Evolutionary conservation across 2,329 filamentous ascomycete genomes (phyloP).

Genomic region (Zymoseptoria brevis): DNA sequence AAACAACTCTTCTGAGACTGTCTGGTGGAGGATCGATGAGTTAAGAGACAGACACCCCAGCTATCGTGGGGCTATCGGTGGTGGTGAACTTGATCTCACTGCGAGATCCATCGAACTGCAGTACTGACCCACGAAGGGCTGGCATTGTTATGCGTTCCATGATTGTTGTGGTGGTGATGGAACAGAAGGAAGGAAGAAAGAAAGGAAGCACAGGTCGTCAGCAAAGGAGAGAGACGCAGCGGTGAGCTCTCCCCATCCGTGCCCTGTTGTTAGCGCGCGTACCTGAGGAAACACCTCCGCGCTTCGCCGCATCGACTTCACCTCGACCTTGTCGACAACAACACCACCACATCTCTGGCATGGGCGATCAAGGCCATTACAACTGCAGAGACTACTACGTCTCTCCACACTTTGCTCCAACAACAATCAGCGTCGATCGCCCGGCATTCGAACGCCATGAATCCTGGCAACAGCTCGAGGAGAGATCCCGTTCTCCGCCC

Average conservation of each 20-base stretch:
- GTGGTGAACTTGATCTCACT: slow-evolving; percentile 22
- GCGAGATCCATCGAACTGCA: slow-evolving; percentile 7
- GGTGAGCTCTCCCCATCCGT: not conserved
- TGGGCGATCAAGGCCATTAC: slow-evolving; percentile 29
- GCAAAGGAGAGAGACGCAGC: not conserved
- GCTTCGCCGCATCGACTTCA: not conserved
- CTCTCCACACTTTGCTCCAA: slow-evolving; percentile 20
- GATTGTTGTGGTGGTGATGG: slow-evolving; percentile 8
- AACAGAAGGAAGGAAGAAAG: slow-evolving; percentile 6
- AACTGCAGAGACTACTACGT: slow-evolving; percentile 32
- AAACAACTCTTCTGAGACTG: slow-evolving; percentile 14
- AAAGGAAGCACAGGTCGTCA: slow-evolving; percentile 3
- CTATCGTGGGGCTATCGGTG: slow-evolving; percentile 45
- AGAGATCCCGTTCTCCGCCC: slow-evolving; percentile 25
- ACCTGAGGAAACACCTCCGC: not conserved
- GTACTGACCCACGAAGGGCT: slow-evolving; percentile 13
- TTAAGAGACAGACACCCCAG: slow-evolving; percentile 44
- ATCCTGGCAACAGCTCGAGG: slow-evolving; percentile 26
- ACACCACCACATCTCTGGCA: slow-evolving; percentile 9
- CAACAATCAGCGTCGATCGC: slow-evolving; percentile 15
- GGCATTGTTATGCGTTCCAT: slow-evolving; percentile 12
- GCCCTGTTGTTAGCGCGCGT: not conserved
- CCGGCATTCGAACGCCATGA: slow-evolving; percentile 21
- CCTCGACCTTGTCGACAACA: not conserved
- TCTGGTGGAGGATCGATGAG: slow-evolving; percentile 14